phyloP scores from a whole-genome alignment of 208 protist species.

The Leishmania gerbilli region DNA sequence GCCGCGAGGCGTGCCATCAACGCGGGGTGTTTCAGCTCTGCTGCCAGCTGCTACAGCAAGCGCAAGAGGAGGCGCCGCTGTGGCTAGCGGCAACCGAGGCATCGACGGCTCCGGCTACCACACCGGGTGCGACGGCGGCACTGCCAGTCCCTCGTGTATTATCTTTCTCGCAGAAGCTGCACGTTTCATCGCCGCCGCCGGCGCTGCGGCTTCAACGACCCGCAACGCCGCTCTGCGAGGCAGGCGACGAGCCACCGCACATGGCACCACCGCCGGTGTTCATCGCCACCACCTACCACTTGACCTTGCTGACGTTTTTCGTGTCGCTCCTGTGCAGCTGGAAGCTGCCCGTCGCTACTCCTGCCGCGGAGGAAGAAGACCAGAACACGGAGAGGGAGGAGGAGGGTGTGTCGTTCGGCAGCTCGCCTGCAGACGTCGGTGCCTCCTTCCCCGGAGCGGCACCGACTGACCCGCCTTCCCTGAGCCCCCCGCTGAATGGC shows the following conservation, averaged over 20 bases:
- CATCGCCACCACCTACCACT: conserved; percentile 37
- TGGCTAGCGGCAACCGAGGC: conserved; percentile 15
- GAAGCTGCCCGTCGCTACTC: conserved; percentile 14
- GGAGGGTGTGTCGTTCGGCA: not conserved
- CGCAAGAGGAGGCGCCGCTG: conserved; percentile 22
- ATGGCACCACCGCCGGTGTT: conserved; percentile 17
- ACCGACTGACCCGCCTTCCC: conserved; percentile 1
- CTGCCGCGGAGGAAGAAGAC: conserved; percentile 5
- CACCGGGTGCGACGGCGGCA: not conserved
- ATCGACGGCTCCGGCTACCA: not conserved
- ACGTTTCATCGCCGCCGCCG: not conserved
- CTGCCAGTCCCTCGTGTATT: conserved; percentile 8
- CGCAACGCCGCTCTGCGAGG: not conserved
- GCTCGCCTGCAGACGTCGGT: not conserved
- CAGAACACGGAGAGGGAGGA: not conserved
- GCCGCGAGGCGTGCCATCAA: conserved; percentile 48
- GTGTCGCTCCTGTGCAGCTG: conserved; percentile 56
- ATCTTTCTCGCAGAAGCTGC: conserved; percentile 2
- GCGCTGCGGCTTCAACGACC: not conserved
- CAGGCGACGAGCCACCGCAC: conserved; percentile 1
- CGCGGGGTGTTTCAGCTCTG: conserved; percentile 59
- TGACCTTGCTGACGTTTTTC: conserved; percentile 46
- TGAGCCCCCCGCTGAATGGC: conserved; percentile 34
- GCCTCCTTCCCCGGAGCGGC: not conserved
- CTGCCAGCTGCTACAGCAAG: conserved; percentile 60